Conservation (phyloP, 306 rosid genomes). For the Psophocarpus tetragonolobus region DNA sequence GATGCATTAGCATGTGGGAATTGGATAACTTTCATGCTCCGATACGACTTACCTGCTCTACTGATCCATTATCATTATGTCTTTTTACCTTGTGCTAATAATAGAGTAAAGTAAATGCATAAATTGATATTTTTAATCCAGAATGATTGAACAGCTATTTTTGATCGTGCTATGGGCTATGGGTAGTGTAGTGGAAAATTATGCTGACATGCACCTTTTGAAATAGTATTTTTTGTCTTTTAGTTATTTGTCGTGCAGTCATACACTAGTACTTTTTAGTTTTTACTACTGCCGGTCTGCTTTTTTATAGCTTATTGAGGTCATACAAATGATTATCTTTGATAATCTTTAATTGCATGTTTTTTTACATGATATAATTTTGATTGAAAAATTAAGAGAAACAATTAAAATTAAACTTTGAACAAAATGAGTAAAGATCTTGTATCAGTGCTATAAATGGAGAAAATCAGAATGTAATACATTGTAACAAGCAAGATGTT, state of each 20-base stretch:
- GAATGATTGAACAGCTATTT: constrained; percentile 16
- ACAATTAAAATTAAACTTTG: background rate
- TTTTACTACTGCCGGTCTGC: constrained; percentile 24
- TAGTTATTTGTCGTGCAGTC: constrained; percentile 9
- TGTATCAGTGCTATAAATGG: too few relatives aligned
- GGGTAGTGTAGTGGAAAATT: constrained; percentile 8
- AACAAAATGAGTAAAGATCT: too few relatives aligned
- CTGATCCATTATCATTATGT: constrained; percentile 7
- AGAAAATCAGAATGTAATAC: too few relatives aligned
- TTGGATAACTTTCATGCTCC: background rate
- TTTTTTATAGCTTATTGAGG: too few relatives aligned
- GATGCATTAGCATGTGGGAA: constrained; percentile 1
- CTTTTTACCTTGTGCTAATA: background rate
- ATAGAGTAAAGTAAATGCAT: constrained; percentile 4
- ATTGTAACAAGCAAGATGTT: too few relatives aligned
- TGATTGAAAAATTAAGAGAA: background rate
- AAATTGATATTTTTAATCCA: background rate
- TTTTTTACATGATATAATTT: background rate
- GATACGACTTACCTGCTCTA: background rate
- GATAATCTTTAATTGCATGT: too few relatives aligned
- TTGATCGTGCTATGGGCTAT: background rate
- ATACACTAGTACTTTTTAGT: constrained; percentile 31
- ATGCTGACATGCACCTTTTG: background rate
- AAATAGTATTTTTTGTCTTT: constrained; percentile 11
- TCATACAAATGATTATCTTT: too few relatives aligned